Base-by-base conservation (phyloP, 176 grass and related monocot species). In the Bromus sterilis region DNA sequence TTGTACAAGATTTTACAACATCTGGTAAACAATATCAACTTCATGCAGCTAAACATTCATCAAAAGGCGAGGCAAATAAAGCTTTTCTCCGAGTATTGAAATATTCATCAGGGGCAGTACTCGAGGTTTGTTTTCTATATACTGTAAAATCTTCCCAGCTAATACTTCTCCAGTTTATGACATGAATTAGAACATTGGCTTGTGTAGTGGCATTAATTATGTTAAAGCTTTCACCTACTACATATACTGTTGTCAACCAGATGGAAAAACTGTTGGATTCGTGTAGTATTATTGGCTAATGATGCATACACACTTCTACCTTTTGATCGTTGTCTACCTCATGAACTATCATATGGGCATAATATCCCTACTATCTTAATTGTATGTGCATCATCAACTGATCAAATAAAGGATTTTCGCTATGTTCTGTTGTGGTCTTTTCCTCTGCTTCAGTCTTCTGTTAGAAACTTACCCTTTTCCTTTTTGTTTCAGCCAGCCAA, bases 21-120 rank as follows among this genome's bases (percentile, higher is more conserved):
- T 49, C 29, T 80, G 29, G 70, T 89, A 41, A 91, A 51, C 35
- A 62, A 18, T 78, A 30, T 39, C 20, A 93, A 57, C 66, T 86
- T 84, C 48, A 60, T 87, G 72, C 84, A 99, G 97, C 87, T 86
- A 93, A 93, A 90, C 82, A 82, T 68, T 95, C 91, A 32, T 68
- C 91, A 72, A 91, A 87, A 91, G 89, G 76, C 20, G 81, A 93
- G 41, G 78, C 80, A 29, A 84, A 78, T 83, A 99, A 99, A 84
- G 87, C 89, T 83, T 93, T 91, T 84, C 93, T 99, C 67, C 86
- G 86, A 71, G 96, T 93, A 83, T 79, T 99, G 73, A 95, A 99
- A 67, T 99, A 99, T 88, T 99, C 97, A 81, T 96, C 97, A 13
- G 97, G 97, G 30, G 93, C 93, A 70, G 91, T 94, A 56, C 97